Base-by-base conservation (phyloP, 257 asterid species). In the Jasminum sambac region DNA sequence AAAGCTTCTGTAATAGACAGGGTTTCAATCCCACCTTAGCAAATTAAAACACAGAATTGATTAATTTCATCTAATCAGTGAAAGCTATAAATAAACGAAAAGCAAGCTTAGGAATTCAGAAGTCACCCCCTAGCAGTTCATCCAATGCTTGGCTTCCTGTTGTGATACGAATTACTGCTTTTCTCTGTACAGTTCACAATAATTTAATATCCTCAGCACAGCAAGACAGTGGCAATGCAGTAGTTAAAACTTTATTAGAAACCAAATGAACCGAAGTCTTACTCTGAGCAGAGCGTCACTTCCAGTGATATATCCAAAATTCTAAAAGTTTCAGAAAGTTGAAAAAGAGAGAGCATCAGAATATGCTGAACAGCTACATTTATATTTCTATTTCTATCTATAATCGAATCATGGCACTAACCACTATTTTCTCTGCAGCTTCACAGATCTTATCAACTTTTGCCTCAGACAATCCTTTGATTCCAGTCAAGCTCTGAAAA, bases 361-460 rank as follows among this genome's bases (percentile, higher is more conserved):
- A 60, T 42, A 48, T 48, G 59, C 57, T 60, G 42, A 37, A 70
- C 55, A 62, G 66, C 52, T 11, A 61, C 70, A 57, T 26, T 62
- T 39, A n/a, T 36, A 16, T 46, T 39, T 37, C 48, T 36, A 16
- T 46, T 39, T 37, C 48, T 50, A 61, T 61, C 25, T 17, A 44
- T 70, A 37, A 46, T 38, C 24, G 70, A 25, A 68, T 46, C 23
- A 71, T 77, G 65, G 38, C 59, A 68, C 90, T 70, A 67, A 94
- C 99, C 98, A 94, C 99, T 80, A 94, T 86, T 88, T 94, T 94
- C 79, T 94, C 99, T 19, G 85, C 99, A 37, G 99, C 99, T 89
- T 94, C 99, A 60, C 98, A 91, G 42, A 94, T 91, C 86, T 89
- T 94, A 39, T 94, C 99, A 69, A 94, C 99, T 84, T 94, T 94